Conservation (phyloP, 2,329 filamentous ascomycete genomes). For the Talaromyces amestolkiae region DNA sequence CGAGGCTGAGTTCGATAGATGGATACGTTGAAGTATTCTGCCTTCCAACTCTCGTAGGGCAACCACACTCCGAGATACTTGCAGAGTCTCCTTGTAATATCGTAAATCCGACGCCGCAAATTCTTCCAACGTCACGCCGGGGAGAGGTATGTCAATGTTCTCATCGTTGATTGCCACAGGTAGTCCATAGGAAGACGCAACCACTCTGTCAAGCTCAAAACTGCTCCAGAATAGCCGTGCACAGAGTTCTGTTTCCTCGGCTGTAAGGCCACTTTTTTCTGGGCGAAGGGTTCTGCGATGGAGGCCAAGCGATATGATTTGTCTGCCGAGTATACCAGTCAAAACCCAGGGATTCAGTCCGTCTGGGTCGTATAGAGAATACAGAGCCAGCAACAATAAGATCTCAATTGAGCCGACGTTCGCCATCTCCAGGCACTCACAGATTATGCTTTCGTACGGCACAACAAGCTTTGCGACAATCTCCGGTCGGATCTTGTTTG, state of each 20-base stretch:
- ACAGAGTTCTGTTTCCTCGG: neutral
- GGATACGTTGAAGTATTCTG: neutral
- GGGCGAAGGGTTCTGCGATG: neutral
- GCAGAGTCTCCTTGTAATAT: neutral
- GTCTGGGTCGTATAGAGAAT: neutral
- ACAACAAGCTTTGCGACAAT: neutral
- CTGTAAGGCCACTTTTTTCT: neutral
- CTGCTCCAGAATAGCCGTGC: neutral
- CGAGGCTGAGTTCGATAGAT: neutral
- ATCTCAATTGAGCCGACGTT: neutral
- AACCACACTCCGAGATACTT: neutral
- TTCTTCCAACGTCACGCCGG: neutral
- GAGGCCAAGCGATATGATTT: neutral
- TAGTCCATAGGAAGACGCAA: neutral
- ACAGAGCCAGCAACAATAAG: neutral
- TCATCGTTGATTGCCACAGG: neutral
- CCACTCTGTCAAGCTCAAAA: neutral
- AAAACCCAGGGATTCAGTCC: neutral
- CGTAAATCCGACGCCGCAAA: neutral
- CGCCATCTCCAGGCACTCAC: neutral
- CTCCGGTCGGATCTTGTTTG: neutral
- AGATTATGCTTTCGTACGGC: neutral
- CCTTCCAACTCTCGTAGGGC: neutral
- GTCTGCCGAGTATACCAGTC: neutral
- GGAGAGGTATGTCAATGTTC: neutral